A percentile compares a stretch with the other conserved stretches of the same genome.
phyloP scores from a whole-genome alignment of 1,139 yeast species.

The Taphrina flavorubra region DNA sequence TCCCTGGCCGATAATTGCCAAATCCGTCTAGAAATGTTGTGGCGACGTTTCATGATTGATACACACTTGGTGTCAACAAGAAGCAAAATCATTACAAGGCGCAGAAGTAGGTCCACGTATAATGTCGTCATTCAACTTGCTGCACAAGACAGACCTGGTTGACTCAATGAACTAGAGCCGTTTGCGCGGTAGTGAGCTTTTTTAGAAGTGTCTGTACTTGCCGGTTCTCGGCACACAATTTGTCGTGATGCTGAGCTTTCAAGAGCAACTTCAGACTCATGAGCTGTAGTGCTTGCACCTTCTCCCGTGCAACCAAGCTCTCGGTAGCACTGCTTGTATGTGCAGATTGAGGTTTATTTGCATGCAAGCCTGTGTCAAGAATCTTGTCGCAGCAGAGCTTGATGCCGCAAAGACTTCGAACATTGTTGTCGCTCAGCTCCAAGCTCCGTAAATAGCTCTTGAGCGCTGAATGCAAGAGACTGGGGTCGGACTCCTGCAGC shows the following conservation, averaged over 20 bases:
- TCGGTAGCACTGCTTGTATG: neutral
- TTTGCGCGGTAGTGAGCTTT: neutral
- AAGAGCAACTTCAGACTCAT: slow-evolving; percentile 1
- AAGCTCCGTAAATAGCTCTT: slow-evolving; percentile 71
- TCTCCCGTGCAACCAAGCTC: neutral
- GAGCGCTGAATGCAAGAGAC: slow-evolving; percentile 51
- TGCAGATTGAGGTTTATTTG: neutral
- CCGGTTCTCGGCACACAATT: neutral
- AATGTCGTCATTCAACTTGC: no score
- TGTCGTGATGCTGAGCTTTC: neutral
- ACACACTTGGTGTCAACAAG: no score
- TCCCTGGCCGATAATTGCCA: no score
- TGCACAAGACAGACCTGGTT: neutral
- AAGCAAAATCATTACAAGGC: no score
- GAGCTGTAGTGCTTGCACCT: neutral
- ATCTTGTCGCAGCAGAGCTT: slow-evolving; percentile 47
- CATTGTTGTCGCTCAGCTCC: slow-evolving; percentile 71
- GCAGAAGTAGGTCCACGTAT: no score
- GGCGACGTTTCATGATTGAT: no score
- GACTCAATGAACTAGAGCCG: neutral
- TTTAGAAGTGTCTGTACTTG: neutral
- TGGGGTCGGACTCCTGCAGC: neutral
- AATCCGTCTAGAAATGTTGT: no score
- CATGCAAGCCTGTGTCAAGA: neutral
- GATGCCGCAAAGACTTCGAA: slow-evolving; percentile 79